Evolutionary conservation across 345 rosid genomes (phyloP).

Genomic region (Salix viminalis): DNA sequence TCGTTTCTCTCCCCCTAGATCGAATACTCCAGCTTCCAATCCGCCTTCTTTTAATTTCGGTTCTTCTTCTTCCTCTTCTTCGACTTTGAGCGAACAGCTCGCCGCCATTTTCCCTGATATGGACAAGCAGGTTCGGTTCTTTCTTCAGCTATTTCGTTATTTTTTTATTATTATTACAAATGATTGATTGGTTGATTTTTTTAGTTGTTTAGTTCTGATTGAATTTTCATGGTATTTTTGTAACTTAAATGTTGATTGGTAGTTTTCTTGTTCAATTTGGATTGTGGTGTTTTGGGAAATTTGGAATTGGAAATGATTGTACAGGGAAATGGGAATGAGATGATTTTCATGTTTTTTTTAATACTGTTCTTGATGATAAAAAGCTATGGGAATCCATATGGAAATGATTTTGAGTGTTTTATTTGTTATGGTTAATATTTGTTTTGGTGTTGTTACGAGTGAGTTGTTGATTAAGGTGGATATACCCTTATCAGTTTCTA

Average conservation of each 20-base stretch:
- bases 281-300: not conserved
- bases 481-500: not conserved
- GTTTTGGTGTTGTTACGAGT: not conserved
- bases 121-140: conserved; percentile 61
- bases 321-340: not conserved
- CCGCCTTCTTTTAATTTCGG: not conserved
- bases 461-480: not conserved
- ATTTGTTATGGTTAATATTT: not conserved
- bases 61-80: conserved; percentile 14
- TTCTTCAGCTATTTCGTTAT: no score
- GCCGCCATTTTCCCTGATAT: conserved; percentile 61
- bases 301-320: not conserved
- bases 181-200: not conserved
- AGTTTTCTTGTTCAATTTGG: not conserved
- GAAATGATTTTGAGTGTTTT: not conserved
- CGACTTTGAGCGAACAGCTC: conserved; percentile 46
- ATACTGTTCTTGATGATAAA: not conserved
- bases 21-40: conserved; percentile 22
- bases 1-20: conserved; percentile 49
- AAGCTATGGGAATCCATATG: not conserved
- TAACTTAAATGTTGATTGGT: not conserved
- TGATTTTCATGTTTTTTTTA: not conserved
- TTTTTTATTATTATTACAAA: not conserved
- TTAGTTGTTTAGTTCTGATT: not conserved
- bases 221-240: not conserved